These are phyloP conservation scores for Rhizophora mangle DNA, from an alignment of 345 rosid genomes.

Conservation along the genomic window DNA sequence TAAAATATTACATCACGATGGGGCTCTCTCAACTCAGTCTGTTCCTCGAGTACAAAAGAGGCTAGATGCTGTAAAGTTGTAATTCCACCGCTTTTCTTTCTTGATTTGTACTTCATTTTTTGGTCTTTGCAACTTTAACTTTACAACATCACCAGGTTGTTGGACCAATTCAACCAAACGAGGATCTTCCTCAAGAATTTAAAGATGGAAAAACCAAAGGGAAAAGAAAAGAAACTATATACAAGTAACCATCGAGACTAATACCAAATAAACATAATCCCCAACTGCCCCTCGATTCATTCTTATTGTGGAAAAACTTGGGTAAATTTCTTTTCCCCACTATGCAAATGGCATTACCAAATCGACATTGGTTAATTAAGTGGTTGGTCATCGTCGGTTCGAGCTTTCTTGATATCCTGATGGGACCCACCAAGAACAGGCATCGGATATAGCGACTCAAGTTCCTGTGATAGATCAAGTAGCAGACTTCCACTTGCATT, in stretches of 20 bases:
- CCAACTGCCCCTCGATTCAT: neutral
- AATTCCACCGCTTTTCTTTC: slow-evolving; percentile 11
- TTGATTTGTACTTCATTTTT: slow-evolving; percentile 16
- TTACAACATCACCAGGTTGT: slow-evolving; percentile 16
- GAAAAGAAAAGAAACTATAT: too few relatives aligned
- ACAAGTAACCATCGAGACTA: neutral
- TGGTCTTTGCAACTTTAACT: slow-evolving; percentile 24
- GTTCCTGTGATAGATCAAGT: slow-evolving; percentile 42
- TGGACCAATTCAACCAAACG: slow-evolving; percentile 5
- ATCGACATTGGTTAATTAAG: neutral
- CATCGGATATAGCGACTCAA: slow-evolving; percentile 43
- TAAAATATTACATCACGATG: too few relatives aligned
- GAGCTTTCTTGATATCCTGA: slow-evolving; percentile 56
- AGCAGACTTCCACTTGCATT: slow-evolving; percentile 13
- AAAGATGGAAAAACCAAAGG: neutral
- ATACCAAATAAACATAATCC: neutral
- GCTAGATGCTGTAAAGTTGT: slow-evolving; percentile 8
- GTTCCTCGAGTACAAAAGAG: slow-evolving; percentile 19
- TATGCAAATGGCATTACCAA: slow-evolving; percentile 2
- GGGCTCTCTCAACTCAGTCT: too few relatives aligned
- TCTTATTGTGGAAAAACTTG: too few relatives aligned
- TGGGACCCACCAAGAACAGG: slow-evolving; percentile 7
- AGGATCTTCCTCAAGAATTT: neutral
- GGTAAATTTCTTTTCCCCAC: too few relatives aligned
- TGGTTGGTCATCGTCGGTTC: slow-evolving; percentile 30